Conservation (phyloP, 345 rosid genomes). For the Rhizophora apiculata region DNA sequence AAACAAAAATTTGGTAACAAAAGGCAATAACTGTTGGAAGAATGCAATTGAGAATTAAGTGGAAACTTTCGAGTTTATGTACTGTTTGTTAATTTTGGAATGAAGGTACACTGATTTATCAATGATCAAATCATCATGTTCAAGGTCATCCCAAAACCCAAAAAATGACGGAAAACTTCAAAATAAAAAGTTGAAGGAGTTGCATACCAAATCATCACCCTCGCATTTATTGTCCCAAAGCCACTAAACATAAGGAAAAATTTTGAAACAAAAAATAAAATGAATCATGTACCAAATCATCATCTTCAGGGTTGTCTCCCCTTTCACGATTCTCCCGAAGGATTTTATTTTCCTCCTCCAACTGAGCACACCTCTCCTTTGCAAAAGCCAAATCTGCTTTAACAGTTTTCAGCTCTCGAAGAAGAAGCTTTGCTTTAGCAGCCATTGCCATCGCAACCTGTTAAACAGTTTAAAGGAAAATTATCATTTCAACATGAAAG, state of each 20-base stretch:
- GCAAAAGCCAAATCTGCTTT: constrained; percentile 40
- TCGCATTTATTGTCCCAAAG: neutral
- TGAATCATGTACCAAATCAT: constrained; percentile 24
- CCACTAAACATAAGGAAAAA: neutral
- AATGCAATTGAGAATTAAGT: neutral
- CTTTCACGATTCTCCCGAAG: constrained; percentile 29
- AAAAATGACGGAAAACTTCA: neutral
- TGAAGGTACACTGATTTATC: neutral
- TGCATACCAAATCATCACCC: constrained; percentile 21
- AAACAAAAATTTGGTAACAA: too few species aligned
- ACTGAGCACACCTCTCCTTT: constrained; percentile 34
- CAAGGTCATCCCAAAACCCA: neutral
- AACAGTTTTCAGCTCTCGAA: constrained; percentile 36
- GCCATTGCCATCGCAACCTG: constrained; percentile 47
- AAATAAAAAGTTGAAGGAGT: neutral
- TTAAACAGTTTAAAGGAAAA: constrained; percentile 28
- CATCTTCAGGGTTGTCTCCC: constrained; percentile 31
- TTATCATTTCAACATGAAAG: constrained; percentile 17
- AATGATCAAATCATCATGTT: neutral
- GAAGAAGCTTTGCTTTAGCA: constrained; percentile 37
- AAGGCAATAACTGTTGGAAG: too few species aligned
- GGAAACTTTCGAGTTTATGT: neutral
- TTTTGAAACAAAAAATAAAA: neutral
- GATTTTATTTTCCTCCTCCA: constrained; percentile 36
- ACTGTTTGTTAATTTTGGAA: neutral